Base-by-base conservation (phyloP, 1,284 basidiomycete species). In the Sporisorium scitamineum region DNA sequence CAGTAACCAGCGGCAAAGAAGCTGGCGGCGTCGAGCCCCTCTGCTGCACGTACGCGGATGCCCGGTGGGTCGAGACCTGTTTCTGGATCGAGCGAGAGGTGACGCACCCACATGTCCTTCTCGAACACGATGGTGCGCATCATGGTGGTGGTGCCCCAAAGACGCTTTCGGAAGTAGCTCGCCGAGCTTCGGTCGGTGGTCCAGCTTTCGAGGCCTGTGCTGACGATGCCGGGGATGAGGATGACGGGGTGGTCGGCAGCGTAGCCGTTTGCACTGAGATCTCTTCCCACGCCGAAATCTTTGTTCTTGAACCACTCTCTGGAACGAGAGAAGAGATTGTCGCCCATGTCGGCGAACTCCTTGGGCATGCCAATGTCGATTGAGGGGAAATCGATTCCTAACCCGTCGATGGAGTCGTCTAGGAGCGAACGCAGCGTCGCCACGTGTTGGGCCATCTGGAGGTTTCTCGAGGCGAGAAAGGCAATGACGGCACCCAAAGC, bases 41-140 rank as follows among this genome's bases (percentile, higher is more conserved):
- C 94, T 0, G 94, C 94, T 10, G 95, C 94, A 37, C 96, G 89
- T 50, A 98, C 91, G 85, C 94, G 96, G 67, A 91, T 91, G n/a
- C 91, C 93, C 0, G 91, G 90, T 0, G 94, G 94, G 83, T 99
- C 96, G 6, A 99, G 88, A 0, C 96, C 97, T 0, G 95, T 97
- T 20, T 80, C 76, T 0, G 93, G 92, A 86, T 99, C 96, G 10
- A 99, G 90, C 87, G 93, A 91, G 86, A 99, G 90, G 0, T 95
- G 91, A 29, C 91, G 86, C 75, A 98, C 92, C 97, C 97, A 99
- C 69, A 88, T 89, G 51, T 92, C 92, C 74, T 91, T 91, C 81
- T 94, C 93, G 80, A 94, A 92, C 1, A 92, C 90, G 31, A 94
- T 92, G 76, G 93, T 93, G 2, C 93, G 90, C 56, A 96, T 86